Evolutionary conservation across 108 stramenopile species (phyloP).

Genomic region (Thalassiosira profunda): DNA sequence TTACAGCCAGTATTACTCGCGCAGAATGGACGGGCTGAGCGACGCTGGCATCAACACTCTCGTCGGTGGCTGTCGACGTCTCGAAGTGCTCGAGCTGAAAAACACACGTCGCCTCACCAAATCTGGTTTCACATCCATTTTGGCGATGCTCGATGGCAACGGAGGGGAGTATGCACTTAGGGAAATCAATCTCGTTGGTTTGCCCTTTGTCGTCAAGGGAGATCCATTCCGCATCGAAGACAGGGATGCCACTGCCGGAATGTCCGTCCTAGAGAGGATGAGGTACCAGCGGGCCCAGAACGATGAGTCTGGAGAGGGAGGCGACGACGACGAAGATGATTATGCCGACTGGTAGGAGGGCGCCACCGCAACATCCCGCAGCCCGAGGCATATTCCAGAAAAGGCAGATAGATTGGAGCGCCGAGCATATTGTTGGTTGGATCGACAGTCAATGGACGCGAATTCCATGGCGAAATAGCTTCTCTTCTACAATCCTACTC

Average conservation of each 20-base stretch:
- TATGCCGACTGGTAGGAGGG: too few species aligned
- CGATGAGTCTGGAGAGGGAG: too few species aligned
- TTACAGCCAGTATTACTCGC: neutral
- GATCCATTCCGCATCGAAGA: conserved; percentile 12
- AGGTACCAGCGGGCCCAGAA: too few species aligned
- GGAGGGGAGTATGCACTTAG: conserved; percentile 10
- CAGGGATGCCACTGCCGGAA: neutral
- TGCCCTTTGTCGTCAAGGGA: conserved; percentile 6
- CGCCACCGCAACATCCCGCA: too few species aligned
- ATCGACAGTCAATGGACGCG: too few species aligned
- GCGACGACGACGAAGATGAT: too few species aligned
- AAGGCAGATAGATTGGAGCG: too few species aligned
- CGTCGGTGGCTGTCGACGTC: conserved; percentile 9
- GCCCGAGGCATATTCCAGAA: too few species aligned
- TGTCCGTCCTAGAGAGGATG: too few species aligned
- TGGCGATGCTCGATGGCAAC: neutral
- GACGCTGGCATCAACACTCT: conserved; percentile 12
- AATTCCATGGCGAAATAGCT: too few species aligned
- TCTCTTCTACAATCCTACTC: too few species aligned
- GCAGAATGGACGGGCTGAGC: neutral
- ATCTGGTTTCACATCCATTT: conserved; percentile 1
- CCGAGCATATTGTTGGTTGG: too few species aligned
- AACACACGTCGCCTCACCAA: neutral
- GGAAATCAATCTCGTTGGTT: conserved; percentile 8
- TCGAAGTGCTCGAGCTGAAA: conserved; percentile 24